Conservation (phyloP, 176 grass and related monocot genomes). For the Lolium rigidum region DNA sequence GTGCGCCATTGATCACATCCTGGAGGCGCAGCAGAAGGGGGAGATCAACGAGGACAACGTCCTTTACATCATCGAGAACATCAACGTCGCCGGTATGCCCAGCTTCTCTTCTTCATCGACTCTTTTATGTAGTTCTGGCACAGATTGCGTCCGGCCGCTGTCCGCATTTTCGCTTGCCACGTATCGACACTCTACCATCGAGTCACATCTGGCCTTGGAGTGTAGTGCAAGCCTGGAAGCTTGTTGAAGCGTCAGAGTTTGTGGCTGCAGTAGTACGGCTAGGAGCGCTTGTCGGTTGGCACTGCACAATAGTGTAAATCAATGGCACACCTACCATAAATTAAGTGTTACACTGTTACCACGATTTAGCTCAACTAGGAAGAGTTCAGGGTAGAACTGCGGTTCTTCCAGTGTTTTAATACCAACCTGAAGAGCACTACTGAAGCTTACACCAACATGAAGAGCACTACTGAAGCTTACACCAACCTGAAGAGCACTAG, state of each 20-base stretch:
- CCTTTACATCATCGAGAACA: slow-evolving; percentile 95
- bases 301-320: neutral
- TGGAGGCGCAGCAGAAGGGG: slow-evolving; percentile 83
- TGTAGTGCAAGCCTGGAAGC: neutral
- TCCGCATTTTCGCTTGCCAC: too few species aligned
- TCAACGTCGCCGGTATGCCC: slow-evolving; percentile 81
- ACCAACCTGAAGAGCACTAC: too few species aligned
- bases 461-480: too few species aligned
- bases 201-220: neutral
- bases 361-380: too few species aligned
- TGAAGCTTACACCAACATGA: too few species aligned
- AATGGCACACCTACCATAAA: neutral
- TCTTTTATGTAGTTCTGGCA: too few species aligned
- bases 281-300: neutral
- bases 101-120: neutral
- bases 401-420: too few species aligned
- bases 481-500: too few species aligned
- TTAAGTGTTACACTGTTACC: neutral
- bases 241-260: neutral
- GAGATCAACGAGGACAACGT: slow-evolving; percentile 96
- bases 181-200: neutral
- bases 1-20: slow-evolving; percentile 95
- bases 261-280: neutral
- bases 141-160: neutral
- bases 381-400: too few species aligned